Percentiles rank a stretch among this genome's conserved stretches.
phyloP scores from a whole-genome alignment of 2,329 filamentous ascomycete genomes.

The Ustilaginoidea virens region DNA sequence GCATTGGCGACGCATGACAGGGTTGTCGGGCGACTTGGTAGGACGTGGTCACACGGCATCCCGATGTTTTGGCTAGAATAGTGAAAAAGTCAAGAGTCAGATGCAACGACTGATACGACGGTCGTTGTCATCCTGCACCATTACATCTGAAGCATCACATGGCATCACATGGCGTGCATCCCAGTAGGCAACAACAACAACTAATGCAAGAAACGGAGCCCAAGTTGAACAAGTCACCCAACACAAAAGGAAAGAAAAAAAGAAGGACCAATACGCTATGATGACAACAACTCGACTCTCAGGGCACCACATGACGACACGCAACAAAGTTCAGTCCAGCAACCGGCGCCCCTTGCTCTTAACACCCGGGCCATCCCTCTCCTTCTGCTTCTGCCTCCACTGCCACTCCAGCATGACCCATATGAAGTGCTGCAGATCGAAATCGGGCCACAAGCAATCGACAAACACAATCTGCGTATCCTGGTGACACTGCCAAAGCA shows the following conservation, averaged over 20 bases:
- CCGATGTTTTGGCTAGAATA: too few species aligned
- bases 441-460: conserved; percentile 88
- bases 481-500: conserved; percentile 97
- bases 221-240: too few species aligned
- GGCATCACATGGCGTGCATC: too few species aligned
- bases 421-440: conserved; percentile 84
- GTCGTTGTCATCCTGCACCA: too few species aligned
- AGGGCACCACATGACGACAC: background rate
- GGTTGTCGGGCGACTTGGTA: too few species aligned
- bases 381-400: conserved; percentile 44
- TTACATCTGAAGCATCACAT: too few species aligned
- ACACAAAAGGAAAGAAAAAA: background rate
- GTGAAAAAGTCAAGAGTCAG: too few species aligned
- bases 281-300: background rate
- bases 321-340: background rate
- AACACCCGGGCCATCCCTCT: conserved; percentile 25
- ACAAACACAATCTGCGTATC: conserved; percentile 86
- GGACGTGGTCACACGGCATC: too few species aligned
- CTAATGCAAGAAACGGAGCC: too few species aligned
- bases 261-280: background rate
- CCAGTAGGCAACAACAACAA: too few species aligned
- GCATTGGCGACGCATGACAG: too few species aligned
- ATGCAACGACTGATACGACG: too few species aligned
- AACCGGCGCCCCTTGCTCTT: conserved; percentile 3
- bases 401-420: conserved; percentile 89